Evolutionary conservation across 768 basidiomycete species (phyloP), one percentile per base, ranked within the genome.

Genomic region (Pleurotus salmoneostramineus): DNA sequence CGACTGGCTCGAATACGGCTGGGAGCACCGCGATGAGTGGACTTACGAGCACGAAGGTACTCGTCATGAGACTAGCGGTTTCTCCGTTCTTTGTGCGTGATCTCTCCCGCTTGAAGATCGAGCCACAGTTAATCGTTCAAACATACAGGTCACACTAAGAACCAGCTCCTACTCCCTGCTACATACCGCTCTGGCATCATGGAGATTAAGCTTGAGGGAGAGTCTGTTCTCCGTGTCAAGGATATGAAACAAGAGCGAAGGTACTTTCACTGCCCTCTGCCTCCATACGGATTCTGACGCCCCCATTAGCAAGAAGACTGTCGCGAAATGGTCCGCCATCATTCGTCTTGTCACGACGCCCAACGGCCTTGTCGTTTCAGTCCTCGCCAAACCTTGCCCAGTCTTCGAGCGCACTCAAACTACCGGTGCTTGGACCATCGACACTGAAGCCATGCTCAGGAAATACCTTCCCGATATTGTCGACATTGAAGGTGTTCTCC

Each of bases 31-130:
- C 17, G 58, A 63, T 34, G 58, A 58, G 33, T 62, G 62, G 61
- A 59, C 37, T 10, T 62, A 62, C 52, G 60, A 63, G 31, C 61
- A 63, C 40, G 47, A 54, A 32, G 62, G 61, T 48, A 44, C 52
- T 31, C 35, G 52, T 14, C 5, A 43, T 36, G n/a, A 8, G 14
- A 14, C 12, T 10, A 37, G 40, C 7, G 52, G 52, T 33, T 55
- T 55, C 52, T 55, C 52, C 3, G 52, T 55, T 17, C 52, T 55
- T 5, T 55, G 51, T 54, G 42, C 21, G 51, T 31, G 14, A 21
- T 51, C 14, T 42, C 27, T 15, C 17, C 4, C 21, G 17, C 14
- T 12, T 21, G 36, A 40, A 7, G 2, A 43, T 54, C 15, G 12
- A 40, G 11, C n/a, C 14, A 15, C 34, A 7, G n/a, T 40, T 31